Evolutionary conservation across 2,329 filamentous ascomycete species (phyloP), one percentile per base, ranked within the genome.

Genomic region (Cladosporium sp.): DNA sequence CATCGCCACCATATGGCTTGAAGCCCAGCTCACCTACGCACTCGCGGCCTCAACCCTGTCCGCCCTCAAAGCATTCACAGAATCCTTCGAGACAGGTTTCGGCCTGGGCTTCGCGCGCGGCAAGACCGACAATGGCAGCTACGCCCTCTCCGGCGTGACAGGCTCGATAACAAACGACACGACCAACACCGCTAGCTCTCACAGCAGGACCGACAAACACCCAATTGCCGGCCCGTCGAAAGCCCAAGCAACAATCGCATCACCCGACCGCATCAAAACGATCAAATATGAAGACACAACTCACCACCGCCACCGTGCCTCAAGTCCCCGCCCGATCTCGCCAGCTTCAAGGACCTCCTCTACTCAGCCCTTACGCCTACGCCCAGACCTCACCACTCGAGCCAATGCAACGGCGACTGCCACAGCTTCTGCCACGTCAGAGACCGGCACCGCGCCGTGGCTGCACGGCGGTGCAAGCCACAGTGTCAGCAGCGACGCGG

Each of bases 31-130:
- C 22, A 70, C 73, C 32, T 75, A 71, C 64, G 73, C 73, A 15
- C 67, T 78, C 24, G 74, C 75, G 58, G 66, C 72, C 0, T 72
- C 73, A 37, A 77, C 74, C 0, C 65, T 77, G 13, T 73, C 74
- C 3, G 75, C 74, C 22, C 65, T 75, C 28, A 75, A 74, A 57
- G 70, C 72, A 4, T 76, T 76, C 57, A 72, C 75, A 13, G 68
- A 73, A 25, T 69, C 67, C 48, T 75, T 76, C 65, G 73, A 72
- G 58, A 74, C 72, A 15, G 70, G 74, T n/a, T 75, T 73, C 34
- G 69, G 68, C 6, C 61, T 70, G 13, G 69, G 65, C 0, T 67
- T 70, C 53, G 64, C 66, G 3, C 61, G 68, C 17, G 64, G 65
- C 20, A 67, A 64, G 54, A 63, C 60, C 25, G 67, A 69, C 3